These are phyloP conservation scores for Cutaneotrichosporon mucoides DNA, from an alignment of 1,284 basidiomycete species.

Conservation along the genomic window DNA sequence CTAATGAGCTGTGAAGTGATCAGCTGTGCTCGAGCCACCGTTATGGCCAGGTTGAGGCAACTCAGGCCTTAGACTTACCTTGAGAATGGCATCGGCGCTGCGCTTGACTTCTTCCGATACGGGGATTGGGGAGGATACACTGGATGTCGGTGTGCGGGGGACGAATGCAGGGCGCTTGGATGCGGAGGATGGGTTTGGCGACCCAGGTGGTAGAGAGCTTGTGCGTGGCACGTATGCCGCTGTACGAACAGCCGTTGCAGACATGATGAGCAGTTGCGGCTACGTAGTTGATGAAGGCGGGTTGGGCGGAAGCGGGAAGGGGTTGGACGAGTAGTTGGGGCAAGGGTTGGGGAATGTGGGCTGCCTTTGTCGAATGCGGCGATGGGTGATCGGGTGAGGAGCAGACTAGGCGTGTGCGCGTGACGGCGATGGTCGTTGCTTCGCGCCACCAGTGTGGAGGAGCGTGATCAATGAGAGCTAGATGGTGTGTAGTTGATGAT, in stretches of 20 bases:
- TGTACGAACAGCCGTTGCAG: conserved; percentile 12
- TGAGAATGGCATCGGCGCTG: conserved; percentile 29
- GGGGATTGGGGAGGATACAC: conserved; percentile 2
- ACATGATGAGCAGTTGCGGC: conserved; percentile 3
- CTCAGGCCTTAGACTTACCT: conserved; percentile 22
- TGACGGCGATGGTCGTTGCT: too few relatives aligned
- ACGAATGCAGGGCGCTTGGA: conserved; percentile 15
- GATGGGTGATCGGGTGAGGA: too few relatives aligned
- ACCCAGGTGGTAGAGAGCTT: conserved; percentile 13
- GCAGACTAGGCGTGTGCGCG: too few relatives aligned
- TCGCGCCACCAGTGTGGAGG: too few relatives aligned
- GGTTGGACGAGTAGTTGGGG: background rate
- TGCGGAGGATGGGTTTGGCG: conserved; percentile 5
- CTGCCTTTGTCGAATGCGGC: too few relatives aligned
- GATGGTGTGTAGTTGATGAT: too few relatives aligned
- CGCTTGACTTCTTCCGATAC: conserved; percentile 22
- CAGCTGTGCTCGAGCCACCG: background rate
- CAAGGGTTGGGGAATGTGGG: too few relatives aligned
- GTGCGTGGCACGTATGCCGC: conserved; percentile 21
- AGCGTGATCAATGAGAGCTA: too few relatives aligned
- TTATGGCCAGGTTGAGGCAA: too few relatives aligned
- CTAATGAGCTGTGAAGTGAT: conserved; percentile 27
- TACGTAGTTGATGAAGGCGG: background rate
- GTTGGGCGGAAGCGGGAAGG: background rate
- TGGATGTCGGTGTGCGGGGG: conserved; percentile 9